phyloP scores from a whole-genome alignment of 345 rosid species.

The Sisymbrium altissimum region DNA sequence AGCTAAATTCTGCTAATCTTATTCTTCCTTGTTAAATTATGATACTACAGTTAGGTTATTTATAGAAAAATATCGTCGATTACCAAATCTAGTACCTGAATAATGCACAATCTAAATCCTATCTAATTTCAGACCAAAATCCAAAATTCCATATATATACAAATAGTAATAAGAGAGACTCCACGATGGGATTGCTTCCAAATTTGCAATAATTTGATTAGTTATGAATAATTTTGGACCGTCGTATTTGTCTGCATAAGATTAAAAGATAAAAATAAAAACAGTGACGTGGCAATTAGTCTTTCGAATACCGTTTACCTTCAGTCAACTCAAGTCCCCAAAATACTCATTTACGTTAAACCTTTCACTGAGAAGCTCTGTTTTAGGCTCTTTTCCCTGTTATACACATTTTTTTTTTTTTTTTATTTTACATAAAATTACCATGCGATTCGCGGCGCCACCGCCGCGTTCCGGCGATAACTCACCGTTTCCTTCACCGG shows the following conservation, averaged over 20 bases:
- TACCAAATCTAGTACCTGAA: no score
- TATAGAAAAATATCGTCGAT: neutral
- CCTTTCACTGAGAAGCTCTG: constrained; percentile 29
- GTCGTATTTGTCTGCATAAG: neutral
- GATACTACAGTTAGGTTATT: neutral
- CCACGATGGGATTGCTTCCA: neutral
- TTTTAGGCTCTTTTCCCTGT: constrained; percentile 9
- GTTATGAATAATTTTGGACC: neutral
- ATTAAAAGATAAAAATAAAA: neutral
- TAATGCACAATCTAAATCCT: neutral
- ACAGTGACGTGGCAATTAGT: constrained; percentile 24
- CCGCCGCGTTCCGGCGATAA: constrained; percentile 8
- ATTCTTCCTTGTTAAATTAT: neutral
- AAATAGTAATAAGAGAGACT: no score
- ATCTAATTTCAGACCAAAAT: neutral
- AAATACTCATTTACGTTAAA: constrained; percentile 22
- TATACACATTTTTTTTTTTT: neutral
- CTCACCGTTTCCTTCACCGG: constrained; percentile 27
- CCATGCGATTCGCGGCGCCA: constrained; percentile 37
- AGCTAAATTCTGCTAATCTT: constrained; percentile 15
- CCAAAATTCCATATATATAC: no score
- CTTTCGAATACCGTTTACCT: constrained; percentile 29
- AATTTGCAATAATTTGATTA: neutral
- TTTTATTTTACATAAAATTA: neutral
- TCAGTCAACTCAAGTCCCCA: constrained; percentile 26